Conservation (phyloP, 2,329 filamentous ascomycete species). For the Lecanosticta acicola region DNA sequence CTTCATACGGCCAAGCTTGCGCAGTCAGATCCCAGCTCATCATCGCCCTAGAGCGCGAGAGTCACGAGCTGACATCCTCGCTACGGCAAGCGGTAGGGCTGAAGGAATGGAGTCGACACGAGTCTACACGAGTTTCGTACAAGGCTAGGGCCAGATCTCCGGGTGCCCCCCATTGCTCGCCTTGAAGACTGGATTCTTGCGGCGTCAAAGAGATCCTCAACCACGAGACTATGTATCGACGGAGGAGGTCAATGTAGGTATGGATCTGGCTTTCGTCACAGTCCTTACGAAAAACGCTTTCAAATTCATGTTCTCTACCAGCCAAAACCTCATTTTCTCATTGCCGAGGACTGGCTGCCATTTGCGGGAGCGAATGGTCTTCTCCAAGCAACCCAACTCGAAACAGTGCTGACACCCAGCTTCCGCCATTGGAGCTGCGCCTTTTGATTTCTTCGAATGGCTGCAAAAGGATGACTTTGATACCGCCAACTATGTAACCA, state of each 20-base stretch:
- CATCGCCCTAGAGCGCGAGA: not conserved
- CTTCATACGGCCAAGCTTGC: too few species aligned
- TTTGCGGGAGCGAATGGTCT: conserved; percentile 2
- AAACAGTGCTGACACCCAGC: conserved; percentile 4
- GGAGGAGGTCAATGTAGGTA: too few species aligned
- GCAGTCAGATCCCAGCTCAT: too few species aligned
- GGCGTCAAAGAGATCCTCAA: not conserved
- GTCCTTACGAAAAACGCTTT: not conserved
- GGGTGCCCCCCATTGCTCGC: not conserved
- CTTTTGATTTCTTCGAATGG: not conserved
- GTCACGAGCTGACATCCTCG: not conserved
- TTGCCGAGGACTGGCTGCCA: conserved; percentile 6
- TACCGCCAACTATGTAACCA: too few species aligned
- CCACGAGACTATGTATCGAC: too few species aligned
- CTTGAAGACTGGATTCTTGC: not conserved
- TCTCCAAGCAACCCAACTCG: conserved; percentile 3
- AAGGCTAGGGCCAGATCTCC: not conserved
- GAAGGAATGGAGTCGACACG: not conserved
- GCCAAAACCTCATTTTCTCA: conserved; percentile 4
- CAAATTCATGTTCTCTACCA: too few species aligned
- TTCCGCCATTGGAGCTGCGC: not conserved
- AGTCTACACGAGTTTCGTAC: too few species aligned
- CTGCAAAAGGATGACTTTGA: not conserved
- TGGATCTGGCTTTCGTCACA: not conserved
- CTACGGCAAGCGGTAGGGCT: not conserved